Evolutionary conservation across 192 early-diverging fungal species (phyloP).

Genomic region (Dissophora ornata): DNA sequence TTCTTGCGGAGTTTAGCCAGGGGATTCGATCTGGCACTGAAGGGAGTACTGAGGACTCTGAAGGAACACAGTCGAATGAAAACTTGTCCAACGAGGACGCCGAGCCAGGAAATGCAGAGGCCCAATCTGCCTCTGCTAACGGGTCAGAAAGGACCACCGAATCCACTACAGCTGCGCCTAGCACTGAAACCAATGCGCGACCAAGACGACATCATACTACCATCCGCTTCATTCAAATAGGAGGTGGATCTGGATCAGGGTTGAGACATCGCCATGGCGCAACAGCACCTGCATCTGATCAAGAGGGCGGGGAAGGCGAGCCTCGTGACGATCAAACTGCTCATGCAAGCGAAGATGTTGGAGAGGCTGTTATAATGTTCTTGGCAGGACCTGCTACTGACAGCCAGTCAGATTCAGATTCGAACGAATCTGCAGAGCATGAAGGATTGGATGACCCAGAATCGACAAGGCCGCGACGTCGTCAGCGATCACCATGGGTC

Average conservation of each 20-base stretch:
- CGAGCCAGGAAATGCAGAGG: no score
- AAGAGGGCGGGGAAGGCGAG: not conserved
- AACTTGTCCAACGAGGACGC: not conserved
- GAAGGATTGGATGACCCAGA: conserved; percentile 13
- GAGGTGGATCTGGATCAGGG: conserved; percentile 10
- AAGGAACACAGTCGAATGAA: not conserved
- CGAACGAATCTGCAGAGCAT: not conserved
- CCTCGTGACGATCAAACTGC: not conserved
- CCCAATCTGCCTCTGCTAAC: not conserved
- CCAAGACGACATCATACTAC: conserved; percentile 31
- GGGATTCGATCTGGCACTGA: not conserved
- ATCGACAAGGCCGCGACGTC: conserved; percentile 3
- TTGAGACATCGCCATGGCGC: not conserved
- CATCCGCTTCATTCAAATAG: conserved; percentile 43
- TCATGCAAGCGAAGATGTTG: conserved; percentile 1
- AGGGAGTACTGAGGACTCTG: not conserved
- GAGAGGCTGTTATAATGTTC: conserved; percentile 41
- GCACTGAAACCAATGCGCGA: not conserved
- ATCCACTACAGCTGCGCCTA: not conserved
- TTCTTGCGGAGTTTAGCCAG: conserved; percentile 30
- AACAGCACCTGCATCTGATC: not conserved
- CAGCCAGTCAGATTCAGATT: conserved; percentile 2
- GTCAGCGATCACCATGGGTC: conserved; percentile 42
- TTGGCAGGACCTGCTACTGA: conserved; percentile 20
- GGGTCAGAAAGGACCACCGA: not conserved